A percentile compares a stretch with the other conserved stretches of the same genome.
Conservation (phyloP, 2,329 filamentous ascomycete species). For the Graphium sp. region DNA sequence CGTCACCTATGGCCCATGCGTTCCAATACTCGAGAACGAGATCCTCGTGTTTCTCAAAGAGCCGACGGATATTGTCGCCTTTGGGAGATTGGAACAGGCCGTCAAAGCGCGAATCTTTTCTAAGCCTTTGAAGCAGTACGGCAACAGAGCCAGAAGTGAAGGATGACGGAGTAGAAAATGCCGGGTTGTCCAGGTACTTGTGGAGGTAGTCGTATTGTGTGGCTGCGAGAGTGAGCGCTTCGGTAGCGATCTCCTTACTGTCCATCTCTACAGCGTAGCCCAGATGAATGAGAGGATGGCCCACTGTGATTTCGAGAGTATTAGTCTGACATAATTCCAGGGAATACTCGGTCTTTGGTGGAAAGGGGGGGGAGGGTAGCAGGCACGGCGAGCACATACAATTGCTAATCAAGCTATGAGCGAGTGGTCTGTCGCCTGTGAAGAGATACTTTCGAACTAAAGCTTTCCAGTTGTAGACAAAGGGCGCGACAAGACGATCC, state of each 20-base stretch:
- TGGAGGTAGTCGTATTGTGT: conserved; percentile 42
- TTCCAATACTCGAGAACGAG: conserved; percentile 81
- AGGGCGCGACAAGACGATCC: conserved; percentile 59
- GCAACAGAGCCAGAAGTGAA: conserved; percentile 45
- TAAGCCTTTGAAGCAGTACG: conserved; percentile 55
- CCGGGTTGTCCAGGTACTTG: conserved; percentile 54
- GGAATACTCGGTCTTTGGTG: too few species aligned
- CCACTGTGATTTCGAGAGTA: conserved; percentile 36
- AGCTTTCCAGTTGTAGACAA: conserved; percentile 70
- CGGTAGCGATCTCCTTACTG: conserved; percentile 73
- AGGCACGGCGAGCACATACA: conserved; percentile 43
- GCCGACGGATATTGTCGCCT: conserved; percentile 42
- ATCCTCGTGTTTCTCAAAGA: conserved; percentile 54
- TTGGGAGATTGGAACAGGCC: conserved; percentile 42
- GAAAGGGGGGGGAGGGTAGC: not conserved
- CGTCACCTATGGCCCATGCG: conserved; percentile 50
- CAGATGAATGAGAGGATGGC: conserved; percentile 83
- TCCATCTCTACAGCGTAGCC: conserved; percentile 87
- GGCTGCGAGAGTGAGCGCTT: conserved; percentile 58
- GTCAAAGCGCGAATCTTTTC: conserved; percentile 53
- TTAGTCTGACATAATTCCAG: too few species aligned
- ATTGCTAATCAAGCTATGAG: conserved; percentile 65
- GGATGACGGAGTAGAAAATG: conserved; percentile 48
- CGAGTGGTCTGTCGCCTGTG: conserved; percentile 54
- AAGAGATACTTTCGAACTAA: conserved; percentile 66